Conservation (phyloP, 805 yeast species). For the Kurtzmaniella fragi region DNA sequence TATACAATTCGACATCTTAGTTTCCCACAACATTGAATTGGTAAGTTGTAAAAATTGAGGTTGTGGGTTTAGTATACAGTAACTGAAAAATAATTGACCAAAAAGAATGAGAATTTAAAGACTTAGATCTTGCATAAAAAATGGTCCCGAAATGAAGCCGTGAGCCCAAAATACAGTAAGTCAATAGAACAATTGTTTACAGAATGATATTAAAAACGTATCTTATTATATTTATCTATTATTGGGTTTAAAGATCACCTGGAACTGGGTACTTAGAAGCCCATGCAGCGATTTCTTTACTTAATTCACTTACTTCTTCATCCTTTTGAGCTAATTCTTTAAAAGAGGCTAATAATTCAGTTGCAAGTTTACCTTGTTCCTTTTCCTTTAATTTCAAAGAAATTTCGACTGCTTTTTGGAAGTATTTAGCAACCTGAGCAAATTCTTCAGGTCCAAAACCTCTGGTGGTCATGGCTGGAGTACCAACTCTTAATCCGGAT, state of each 20-base stretch:
- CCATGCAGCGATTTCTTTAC: conserved; percentile 66
- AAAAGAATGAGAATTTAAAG: background rate
- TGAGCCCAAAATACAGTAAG: no score
- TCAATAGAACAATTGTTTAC: no score
- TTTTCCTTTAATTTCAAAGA: conserved; percentile 56
- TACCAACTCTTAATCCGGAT: conserved; percentile 95
- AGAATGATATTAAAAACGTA: background rate
- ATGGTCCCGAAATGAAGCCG: no score
- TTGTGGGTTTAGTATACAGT: background rate
- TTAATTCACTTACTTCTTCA: conserved; percentile 54
- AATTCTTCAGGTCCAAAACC: conserved; percentile 90
- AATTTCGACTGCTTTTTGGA: conserved; percentile 69
- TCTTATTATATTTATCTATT: background rate
- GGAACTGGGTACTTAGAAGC: conserved; percentile 81
- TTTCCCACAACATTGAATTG: background rate
- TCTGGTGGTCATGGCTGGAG: conserved; percentile 98
- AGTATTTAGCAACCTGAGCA: conserved; percentile 70
- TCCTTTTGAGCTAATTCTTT: conserved; percentile 63
- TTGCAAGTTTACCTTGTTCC: conserved; percentile 54
- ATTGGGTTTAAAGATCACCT: conserved; percentile 47
- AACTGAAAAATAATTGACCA: background rate
- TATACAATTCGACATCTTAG: conserved; percentile 18
- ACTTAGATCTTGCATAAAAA: no score
- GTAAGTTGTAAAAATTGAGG: background rate
- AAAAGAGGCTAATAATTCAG: conserved; percentile 63